Percentiles rank a stretch among this genome's conserved stretches.
These are phyloP conservation scores for Didymella glomerata DNA, from an alignment of 2,329 filamentous ascomycete species.

Conservation along the genomic window DNA sequence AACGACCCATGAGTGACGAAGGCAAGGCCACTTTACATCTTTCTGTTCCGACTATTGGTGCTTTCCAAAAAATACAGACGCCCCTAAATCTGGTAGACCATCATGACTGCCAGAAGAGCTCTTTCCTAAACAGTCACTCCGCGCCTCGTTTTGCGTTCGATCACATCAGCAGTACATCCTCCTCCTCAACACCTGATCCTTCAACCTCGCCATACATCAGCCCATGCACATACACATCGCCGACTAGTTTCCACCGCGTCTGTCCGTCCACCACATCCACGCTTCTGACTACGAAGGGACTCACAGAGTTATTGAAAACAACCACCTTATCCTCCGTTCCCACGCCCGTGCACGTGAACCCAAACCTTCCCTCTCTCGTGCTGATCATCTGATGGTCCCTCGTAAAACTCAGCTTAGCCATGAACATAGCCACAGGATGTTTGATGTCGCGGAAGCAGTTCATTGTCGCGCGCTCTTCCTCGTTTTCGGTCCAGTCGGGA, in stretches of 20 bases:
- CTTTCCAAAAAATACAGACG: no score
- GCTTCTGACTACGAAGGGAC: slow-evolving; percentile 3
- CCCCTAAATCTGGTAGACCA: no score
- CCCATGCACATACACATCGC: slow-evolving; percentile 17
- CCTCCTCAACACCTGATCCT: slow-evolving; percentile 8
- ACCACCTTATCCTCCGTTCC: slow-evolving; percentile 9
- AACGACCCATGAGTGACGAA: no score
- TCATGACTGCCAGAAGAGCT: no score
- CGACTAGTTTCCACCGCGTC: slow-evolving; percentile 13
- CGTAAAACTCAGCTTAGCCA: neutral
- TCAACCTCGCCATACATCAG: slow-evolving; percentile 22
- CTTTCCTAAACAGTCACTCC: no score
- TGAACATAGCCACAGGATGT: neutral
- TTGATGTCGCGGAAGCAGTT: neutral
- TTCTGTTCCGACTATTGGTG: no score
- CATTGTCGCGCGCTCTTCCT: neutral
- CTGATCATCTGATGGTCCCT: slow-evolving; percentile 5
- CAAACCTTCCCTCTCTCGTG: neutral
- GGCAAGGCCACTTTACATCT: no score
- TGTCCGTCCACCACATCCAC: neutral
- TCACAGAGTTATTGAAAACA: slow-evolving; percentile 12
- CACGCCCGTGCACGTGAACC: neutral
- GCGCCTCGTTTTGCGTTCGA: no score
- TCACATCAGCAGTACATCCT: neutral
- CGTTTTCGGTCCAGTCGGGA: neutral